A percentile compares a stretch with the other conserved stretches of the same genome.
These are phyloP conservation scores for Hyaloscypha hepaticicola DNA, from an alignment of 495 filamentous ascomycete genomes.

Conservation along the genomic window DNA sequence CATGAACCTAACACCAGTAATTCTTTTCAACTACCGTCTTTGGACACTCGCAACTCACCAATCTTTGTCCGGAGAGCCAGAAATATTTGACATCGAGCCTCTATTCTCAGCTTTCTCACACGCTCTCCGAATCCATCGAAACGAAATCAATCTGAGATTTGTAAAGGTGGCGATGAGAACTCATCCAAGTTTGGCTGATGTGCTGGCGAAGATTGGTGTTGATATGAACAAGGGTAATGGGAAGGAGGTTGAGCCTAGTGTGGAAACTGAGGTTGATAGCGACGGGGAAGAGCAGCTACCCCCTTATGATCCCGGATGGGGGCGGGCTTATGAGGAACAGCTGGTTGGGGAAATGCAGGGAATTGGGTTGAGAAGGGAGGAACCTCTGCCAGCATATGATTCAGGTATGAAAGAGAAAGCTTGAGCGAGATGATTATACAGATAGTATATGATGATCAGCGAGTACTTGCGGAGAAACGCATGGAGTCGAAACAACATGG, in stretches of 20 bases:
- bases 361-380: too few species aligned
- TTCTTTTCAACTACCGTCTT: slow-evolving; percentile 2
- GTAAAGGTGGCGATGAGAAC: background rate
- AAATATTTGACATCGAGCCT: background rate
- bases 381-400: too few species aligned
- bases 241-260: background rate
- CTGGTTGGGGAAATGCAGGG: too few species aligned
- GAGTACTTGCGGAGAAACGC: too few species aligned
- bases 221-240: background rate
- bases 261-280: background rate
- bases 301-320: too few species aligned
- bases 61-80: background rate
- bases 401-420: too few species aligned
- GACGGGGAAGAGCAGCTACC: background rate
- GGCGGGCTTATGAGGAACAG: too few species aligned
- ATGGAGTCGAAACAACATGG: too few species aligned
- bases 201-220: background rate
- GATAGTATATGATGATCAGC: too few species aligned
- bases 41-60: background rate
- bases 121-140: background rate
- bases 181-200: background rate
- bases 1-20: background rate
- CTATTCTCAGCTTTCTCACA: background rate
- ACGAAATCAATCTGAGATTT: background rate
- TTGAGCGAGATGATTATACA: too few species aligned